These are phyloP conservation scores for Halophytophthora batemanensis DNA, from an alignment of 352 stramenopile genomes.

Conservation along the genomic window DNA sequence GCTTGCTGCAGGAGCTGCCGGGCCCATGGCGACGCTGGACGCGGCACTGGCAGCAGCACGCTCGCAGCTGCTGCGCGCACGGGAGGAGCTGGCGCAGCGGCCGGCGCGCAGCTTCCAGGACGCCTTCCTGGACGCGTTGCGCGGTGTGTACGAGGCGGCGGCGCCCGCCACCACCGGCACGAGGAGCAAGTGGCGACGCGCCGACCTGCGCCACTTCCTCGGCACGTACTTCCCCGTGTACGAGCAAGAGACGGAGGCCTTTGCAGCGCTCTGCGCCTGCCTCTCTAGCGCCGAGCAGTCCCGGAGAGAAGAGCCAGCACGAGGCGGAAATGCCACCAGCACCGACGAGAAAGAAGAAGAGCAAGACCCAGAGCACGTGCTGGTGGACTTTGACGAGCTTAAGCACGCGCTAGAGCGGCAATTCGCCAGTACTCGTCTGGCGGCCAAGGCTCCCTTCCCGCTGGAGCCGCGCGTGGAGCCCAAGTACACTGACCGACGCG, in stretches of 20 bases:
- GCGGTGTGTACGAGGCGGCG: slow-evolving; percentile 18
- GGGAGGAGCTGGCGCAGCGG: slow-evolving; percentile 18
- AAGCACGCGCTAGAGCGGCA: slow-evolving; percentile 36
- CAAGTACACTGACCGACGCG: slow-evolving; percentile 12
- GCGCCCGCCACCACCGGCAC: slow-evolving; percentile 2
- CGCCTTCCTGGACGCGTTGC: slow-evolving; percentile 34
- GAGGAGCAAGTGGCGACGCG: slow-evolving; percentile 16
- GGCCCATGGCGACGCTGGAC: slow-evolving; percentile 17
- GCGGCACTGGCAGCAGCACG: slow-evolving; percentile 15
- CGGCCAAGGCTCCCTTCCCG: slow-evolving; percentile 33
- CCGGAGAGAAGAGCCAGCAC: background rate
- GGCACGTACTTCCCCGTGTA: slow-evolving; percentile 36
- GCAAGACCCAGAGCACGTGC: slow-evolving; percentile 5
- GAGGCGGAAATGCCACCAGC: slow-evolving; percentile 1
- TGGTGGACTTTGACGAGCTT: slow-evolving; percentile 33
- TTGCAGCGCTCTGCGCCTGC: slow-evolving; percentile 24
- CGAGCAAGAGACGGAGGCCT: slow-evolving; percentile 13
- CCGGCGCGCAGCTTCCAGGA: slow-evolving; percentile 32
- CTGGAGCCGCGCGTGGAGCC: slow-evolving; percentile 24
- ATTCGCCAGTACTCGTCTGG: slow-evolving; percentile 31
- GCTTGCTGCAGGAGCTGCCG: slow-evolving; percentile 3
- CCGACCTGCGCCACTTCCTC: slow-evolving; percentile 31
- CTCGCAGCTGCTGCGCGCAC: slow-evolving; percentile 19
- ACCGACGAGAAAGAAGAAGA: background rate
- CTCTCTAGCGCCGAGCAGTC: slow-evolving; percentile 5